Percentiles rank a stretch among this genome's conserved stretches.
phyloP scores from a whole-genome alignment of 345 rosid genomes.

The Brassica napus region DNA sequence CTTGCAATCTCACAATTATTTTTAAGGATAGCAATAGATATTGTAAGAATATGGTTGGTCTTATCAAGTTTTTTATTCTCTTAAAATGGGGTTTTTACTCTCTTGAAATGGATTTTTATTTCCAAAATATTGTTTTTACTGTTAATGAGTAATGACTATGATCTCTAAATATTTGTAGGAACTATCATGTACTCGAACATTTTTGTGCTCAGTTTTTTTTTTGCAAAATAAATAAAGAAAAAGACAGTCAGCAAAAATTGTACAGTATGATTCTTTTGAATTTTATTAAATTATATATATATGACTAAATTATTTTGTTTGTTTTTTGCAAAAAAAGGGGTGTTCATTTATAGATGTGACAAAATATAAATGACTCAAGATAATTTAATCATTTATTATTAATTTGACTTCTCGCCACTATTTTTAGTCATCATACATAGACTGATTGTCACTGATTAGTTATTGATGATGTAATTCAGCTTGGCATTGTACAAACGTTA shows the following conservation, averaged over 20 bases:
- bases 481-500: constrained; percentile 14
- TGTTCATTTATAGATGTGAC: too few species aligned
- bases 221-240: not conserved
- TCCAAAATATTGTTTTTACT: not conserved
- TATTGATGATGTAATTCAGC: constrained; percentile 16
- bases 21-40: not conserved
- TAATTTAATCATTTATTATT: not conserved
- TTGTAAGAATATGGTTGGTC: not conserved
- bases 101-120: not conserved
- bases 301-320: too few species aligned
- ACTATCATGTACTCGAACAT: not conserved
- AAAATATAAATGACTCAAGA: not conserved
- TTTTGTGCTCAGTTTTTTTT: not conserved
- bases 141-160: not conserved
- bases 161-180: not conserved
- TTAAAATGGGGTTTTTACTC: not conserved
- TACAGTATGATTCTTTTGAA: not conserved
- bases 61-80: not conserved
- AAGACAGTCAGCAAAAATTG: not conserved
- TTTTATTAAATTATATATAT: too few species aligned
- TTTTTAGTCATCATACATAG: not conserved
- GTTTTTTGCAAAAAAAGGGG: too few species aligned
- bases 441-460: constrained; percentile 11
- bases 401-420: not conserved
- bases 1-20: not conserved